Base-by-base conservation (phyloP, 106 monocot species). In the Allium cepa region DNA sequence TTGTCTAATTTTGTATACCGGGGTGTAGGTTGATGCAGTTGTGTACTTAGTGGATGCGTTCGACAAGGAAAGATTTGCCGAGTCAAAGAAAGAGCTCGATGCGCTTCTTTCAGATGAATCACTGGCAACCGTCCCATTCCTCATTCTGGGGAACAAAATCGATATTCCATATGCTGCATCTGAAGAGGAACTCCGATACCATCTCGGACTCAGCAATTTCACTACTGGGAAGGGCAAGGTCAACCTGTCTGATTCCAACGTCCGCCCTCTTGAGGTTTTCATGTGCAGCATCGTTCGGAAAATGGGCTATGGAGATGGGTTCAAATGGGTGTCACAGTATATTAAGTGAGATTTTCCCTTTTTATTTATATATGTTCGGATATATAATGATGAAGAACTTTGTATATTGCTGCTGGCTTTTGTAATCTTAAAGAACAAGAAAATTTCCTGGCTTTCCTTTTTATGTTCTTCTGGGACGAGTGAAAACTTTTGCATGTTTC, bases 211-310 rank as follows among this genome's bases (percentile, higher is more conserved):
- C 51, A 81, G 68, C 59, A 81, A 72, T 50, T 81, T 81, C 71
- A 81, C 80, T 11, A 81, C 80, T 1, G 80, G 80, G 48, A 81
- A 81, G 68, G 80, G 80, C 62, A 81, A 81, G 58, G 80, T 76
- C 18, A 81, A 76, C 52, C 76, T 76, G 3, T 47, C 49, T 0
- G 80, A 81, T 45, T 63, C 80, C 28, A 81, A 81, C 14, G 75
- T 81, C 49, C 75, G 80, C 10, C 80, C 80, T 7, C 76, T 81
- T 11, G 80, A 81, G 67, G 80, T 81, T 17, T 81, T 81, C 57
- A 81, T 81, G 80, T 81, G 80, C 72, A 81, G 80, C 72, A 81
- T 81, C 45, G 76, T 76, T 6, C 71, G 80, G 8, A 81, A 81
- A 63, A 81, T 72, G 76, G 80, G 80, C 4, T 81, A 81, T 26